These are phyloP conservation scores for Ustilago vetiveriae DNA, from an alignment of 1,284 basidiomycete species.

Conservation along the genomic window DNA sequence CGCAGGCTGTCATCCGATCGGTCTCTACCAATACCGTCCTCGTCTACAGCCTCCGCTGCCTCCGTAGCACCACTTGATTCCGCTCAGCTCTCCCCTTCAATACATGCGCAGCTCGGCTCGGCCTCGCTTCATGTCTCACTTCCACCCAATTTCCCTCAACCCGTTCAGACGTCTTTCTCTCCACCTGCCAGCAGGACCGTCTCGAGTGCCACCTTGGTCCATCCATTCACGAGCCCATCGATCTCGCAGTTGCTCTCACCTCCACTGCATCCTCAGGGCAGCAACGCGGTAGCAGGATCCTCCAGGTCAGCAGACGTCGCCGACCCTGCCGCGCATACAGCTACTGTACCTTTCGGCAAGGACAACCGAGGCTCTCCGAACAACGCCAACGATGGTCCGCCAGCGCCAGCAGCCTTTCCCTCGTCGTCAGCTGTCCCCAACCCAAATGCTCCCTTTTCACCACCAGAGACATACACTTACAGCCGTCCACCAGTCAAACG, in stretches of 20 bases:
- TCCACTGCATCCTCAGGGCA: constrained; percentile 13
- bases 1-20: constrained; percentile 1
- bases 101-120: constrained; percentile 19
- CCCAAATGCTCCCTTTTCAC: constrained; percentile 32
- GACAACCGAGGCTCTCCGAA: constrained; percentile 8
- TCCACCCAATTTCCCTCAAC: constrained; percentile 54
- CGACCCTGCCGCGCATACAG: background rate
- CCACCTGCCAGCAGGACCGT: constrained; percentile 35
- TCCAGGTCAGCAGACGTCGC: background rate
- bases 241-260: constrained; percentile 41
- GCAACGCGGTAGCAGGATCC: constrained; percentile 1
- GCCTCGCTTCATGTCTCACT: constrained; percentile 51
- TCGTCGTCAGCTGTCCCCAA: constrained; percentile 11
- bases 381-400: constrained; percentile 11
- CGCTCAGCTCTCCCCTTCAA: constrained; percentile 11
- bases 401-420: background rate
- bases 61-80: background rate
- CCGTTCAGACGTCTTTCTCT: constrained; percentile 53
- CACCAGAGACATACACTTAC: constrained; percentile 37
- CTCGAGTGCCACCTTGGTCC: constrained; percentile 19
- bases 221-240: constrained; percentile 36
- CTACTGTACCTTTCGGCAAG: background rate
- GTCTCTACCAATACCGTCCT: constrained; percentile 8
- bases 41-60: background rate
- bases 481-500: constrained; percentile 25